A percentile compares a stretch with the other conserved stretches of the same genome.
phyloP scores from a whole-genome alignment of 2,329 filamentous ascomycete genomes.

The Pyrenophora graminea region DNA sequence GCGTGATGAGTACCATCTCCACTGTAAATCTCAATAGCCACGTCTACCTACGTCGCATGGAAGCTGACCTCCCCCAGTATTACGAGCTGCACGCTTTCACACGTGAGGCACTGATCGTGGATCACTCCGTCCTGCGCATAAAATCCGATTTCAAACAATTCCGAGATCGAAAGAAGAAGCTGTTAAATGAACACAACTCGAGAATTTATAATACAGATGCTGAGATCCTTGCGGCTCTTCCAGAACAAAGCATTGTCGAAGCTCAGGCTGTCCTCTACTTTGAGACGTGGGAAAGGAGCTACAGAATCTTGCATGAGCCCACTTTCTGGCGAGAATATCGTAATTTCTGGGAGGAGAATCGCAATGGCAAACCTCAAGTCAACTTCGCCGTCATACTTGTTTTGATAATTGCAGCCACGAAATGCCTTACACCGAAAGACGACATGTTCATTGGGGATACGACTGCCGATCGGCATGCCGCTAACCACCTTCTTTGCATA shows the following conservation, averaged over 20 bases:
- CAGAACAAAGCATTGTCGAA: slow-evolving; percentile 47
- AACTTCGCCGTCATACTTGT: slow-evolving; percentile 49
- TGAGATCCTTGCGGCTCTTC: slow-evolving; percentile 45
- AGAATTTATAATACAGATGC: slow-evolving; percentile 28
- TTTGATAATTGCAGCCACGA: slow-evolving; percentile 46
- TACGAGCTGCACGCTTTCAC: slow-evolving; percentile 44
- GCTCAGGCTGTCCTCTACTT: slow-evolving; percentile 54
- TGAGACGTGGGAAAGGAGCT: slow-evolving; percentile 54
- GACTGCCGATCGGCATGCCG: slow-evolving; percentile 47
- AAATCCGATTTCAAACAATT: slow-evolving; percentile 42
- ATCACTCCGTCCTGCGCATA: slow-evolving; percentile 36
- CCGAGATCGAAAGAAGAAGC: slow-evolving; percentile 34
- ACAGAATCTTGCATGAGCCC: slow-evolving; percentile 59
- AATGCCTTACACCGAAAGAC: slow-evolving; percentile 39
- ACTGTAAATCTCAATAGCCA: slow-evolving; percentile 30
- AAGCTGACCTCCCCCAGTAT: slow-evolving; percentile 33
- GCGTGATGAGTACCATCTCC: slow-evolving; percentile 42
- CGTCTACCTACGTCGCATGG: background rate
- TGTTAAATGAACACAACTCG: slow-evolving; percentile 26
- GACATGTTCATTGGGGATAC: slow-evolving; percentile 51
- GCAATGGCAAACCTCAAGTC: slow-evolving; percentile 27
- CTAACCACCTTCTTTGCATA: slow-evolving; percentile 45
- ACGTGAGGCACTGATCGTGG: slow-evolving; percentile 33
- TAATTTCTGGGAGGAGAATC: slow-evolving; percentile 49
- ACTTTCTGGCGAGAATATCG: slow-evolving; percentile 58